Conservation (phyloP, 805 yeast species). For the Ogataea trehalophila region DNA sequence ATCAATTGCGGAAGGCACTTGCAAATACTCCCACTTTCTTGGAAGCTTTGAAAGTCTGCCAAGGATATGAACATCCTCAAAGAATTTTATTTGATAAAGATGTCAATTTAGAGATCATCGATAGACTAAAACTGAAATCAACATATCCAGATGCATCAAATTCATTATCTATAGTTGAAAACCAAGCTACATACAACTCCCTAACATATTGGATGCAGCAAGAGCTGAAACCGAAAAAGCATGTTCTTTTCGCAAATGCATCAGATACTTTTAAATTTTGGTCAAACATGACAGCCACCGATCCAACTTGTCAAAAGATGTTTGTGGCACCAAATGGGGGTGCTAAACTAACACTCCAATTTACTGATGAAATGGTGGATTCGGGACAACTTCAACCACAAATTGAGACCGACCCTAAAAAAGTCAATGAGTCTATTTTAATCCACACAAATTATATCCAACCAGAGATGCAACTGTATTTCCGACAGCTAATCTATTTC, state of each 20-base stretch:
- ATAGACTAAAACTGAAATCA: slow-evolving; percentile 38
- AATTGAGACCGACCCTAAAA: slow-evolving; percentile 7
- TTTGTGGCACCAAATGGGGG: slow-evolving; percentile 14
- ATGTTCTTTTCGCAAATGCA: slow-evolving; percentile 43
- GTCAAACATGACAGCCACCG: slow-evolving; percentile 12
- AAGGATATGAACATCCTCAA: no score
- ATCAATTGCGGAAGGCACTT: no score
- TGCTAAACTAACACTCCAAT: slow-evolving; percentile 14
- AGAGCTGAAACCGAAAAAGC: slow-evolving; percentile 55
- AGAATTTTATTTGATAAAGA: slow-evolving; percentile 10
- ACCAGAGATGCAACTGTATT: slow-evolving; percentile 57
- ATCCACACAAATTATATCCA: slow-evolving; percentile 26
- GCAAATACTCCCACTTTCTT: no score
- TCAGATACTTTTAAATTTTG: slow-evolving; percentile 18
- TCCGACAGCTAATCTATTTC: slow-evolving; percentile 31
- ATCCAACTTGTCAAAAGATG: slow-evolving; percentile 12
- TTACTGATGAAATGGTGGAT: slow-evolving; percentile 29
- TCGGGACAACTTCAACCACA: slow-evolving; percentile 39
- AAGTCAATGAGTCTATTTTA: slow-evolving; percentile 26
- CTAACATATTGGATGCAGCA: slow-evolving; percentile 61
- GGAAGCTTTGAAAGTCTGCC: no score
- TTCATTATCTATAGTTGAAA: slow-evolving; percentile 50
- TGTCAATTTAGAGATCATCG: slow-evolving; percentile 33
- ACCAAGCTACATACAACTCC: slow-evolving; percentile 55
- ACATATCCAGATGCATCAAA: slow-evolving; percentile 31